Evolutionary conservation across 371 early-diverging fungal genomes (phyloP).

Genomic region (Blastocladiella emersonii): DNA sequence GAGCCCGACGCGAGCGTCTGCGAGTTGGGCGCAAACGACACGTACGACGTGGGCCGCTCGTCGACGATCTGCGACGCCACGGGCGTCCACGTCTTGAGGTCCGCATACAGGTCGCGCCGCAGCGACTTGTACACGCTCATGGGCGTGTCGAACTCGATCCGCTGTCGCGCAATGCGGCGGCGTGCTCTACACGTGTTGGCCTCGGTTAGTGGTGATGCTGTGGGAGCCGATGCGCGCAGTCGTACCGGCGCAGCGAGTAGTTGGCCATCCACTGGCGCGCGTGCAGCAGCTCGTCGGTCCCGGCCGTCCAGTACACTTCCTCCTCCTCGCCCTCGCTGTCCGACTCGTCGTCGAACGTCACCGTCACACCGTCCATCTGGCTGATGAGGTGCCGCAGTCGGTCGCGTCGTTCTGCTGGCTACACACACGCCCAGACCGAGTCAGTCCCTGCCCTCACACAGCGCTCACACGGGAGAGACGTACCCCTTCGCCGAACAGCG

Average conservation of each 20-base stretch:
- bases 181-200: constrained; percentile 54
- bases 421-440: constrained; percentile 4
- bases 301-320: constrained; percentile 77
- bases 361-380: constrained; percentile 29
- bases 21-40: constrained; percentile 68
- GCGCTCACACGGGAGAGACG: constrained; percentile 6
- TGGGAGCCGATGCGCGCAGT: constrained; percentile 4
- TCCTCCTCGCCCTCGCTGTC: constrained; percentile 35
- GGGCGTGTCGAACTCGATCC: constrained; percentile 50
- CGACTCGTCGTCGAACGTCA: constrained; percentile 23
- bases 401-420: constrained; percentile 79
- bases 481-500: constrained; percentile 89
- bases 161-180: constrained; percentile 49
- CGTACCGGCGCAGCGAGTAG: constrained; percentile 62
- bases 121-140: constrained; percentile 53
- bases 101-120: constrained; percentile 58
- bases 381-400: constrained; percentile 63
- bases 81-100: constrained; percentile 39
- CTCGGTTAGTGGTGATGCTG: neutral
- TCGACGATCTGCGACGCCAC: constrained; percentile 64
- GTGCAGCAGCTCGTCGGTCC: constrained; percentile 47
- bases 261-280: constrained; percentile 57
- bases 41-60: constrained; percentile 69
- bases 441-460: neutral
- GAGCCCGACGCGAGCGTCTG: constrained; percentile 63